Conservation (phyloP, 2,329 filamentous ascomycete species). For the Penicillium sp. region DNA sequence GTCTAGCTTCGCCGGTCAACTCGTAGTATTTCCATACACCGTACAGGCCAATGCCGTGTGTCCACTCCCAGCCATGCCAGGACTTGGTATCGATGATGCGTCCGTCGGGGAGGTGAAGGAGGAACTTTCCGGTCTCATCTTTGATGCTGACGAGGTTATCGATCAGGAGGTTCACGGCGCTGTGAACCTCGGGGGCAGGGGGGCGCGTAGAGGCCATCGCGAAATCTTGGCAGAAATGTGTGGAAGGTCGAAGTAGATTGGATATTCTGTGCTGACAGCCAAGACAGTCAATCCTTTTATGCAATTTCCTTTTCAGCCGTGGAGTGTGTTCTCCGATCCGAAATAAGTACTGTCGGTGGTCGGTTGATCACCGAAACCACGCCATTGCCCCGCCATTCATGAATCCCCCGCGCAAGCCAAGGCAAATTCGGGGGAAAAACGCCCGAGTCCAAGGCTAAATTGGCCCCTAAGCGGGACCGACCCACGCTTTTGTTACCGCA, state of each 20-base stretch:
- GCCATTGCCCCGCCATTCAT: background rate
- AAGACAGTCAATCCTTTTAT: background rate
- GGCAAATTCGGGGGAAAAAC: conserved; percentile 19
- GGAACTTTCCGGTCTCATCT: conserved; percentile 72
- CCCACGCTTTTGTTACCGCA: background rate
- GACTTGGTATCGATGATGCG: conserved; percentile 80
- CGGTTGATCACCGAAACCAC: background rate
- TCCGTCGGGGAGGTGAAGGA: conserved; percentile 69
- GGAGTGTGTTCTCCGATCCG: background rate
- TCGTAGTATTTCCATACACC: conserved; percentile 81
- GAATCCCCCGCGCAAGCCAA: conserved; percentile 7
- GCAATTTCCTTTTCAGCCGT: background rate
- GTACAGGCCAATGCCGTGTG: conserved; percentile 76
- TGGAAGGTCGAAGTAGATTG: background rate
- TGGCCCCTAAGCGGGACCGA: background rate
- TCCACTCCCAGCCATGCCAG: conserved; percentile 77
- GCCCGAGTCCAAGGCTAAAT: conserved; percentile 3
- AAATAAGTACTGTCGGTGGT: background rate
- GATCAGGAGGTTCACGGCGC: conserved; percentile 65
- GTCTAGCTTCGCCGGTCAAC: conserved; percentile 62
- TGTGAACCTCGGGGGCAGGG: conserved; percentile 44
- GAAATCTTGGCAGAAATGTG: background rate
- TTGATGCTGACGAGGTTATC: conserved; percentile 75
- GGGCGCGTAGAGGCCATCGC: conserved; percentile 21
- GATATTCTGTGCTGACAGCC: background rate